Evolutionary conservation across 176 grass and related monocot species (phyloP).

Genomic region (Avena sativa): DNA sequence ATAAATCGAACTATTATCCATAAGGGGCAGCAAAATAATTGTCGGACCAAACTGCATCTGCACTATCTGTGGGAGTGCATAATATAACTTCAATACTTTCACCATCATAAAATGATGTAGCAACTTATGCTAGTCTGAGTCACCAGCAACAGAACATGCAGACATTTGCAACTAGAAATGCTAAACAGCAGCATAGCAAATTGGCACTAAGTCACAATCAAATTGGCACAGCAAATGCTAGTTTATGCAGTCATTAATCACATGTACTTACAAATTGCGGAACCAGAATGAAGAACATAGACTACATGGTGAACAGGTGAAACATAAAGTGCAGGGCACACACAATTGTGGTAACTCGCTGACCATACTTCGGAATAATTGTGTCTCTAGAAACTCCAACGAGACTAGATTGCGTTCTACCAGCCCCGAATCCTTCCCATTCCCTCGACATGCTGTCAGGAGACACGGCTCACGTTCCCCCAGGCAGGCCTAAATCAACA

Average conservation of each 20-base stretch:
- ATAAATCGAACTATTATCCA: background rate
- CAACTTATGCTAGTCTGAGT: background rate
- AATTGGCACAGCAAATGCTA: background rate
- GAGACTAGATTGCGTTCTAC: background rate
- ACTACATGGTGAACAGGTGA: background rate
- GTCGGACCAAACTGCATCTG: background rate
- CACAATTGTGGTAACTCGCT: background rate
- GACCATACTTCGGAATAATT: background rate
- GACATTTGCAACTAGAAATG: background rate
- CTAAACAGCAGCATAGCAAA: background rate
- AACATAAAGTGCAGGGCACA: background rate
- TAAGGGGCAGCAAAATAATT: background rate
- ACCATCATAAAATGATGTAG: background rate
- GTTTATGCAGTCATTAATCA: background rate
- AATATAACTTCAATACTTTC: conserved; percentile 15
- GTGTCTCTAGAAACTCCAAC: background rate
- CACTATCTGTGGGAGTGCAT: background rate
- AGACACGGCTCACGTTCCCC: background rate
- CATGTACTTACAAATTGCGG: background rate
- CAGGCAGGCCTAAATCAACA: background rate
- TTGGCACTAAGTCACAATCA: background rate
- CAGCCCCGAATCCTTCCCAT: background rate
- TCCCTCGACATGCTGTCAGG: background rate
- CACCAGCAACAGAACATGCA: conserved; percentile 5
- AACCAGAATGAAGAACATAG: conserved; percentile 22